Conservation (phyloP, 2,329 filamentous ascomycete genomes). For the Triangularia verruculosa region DNA sequence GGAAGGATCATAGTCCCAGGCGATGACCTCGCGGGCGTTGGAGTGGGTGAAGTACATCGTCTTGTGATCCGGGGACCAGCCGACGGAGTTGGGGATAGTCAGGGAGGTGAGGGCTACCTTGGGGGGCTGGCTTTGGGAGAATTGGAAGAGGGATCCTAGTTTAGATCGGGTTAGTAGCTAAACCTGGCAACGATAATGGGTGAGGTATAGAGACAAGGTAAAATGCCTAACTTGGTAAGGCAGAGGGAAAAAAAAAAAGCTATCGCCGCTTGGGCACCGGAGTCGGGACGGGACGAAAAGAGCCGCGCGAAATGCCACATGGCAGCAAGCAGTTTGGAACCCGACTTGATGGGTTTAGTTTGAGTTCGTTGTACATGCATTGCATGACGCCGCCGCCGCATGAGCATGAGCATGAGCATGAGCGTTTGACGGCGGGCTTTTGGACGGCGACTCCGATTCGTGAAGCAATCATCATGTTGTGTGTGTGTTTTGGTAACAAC, state of each 20-base stretch:
- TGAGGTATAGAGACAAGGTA: background rate
- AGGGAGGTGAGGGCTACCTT: slow-evolving; percentile 60
- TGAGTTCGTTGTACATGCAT: background rate
- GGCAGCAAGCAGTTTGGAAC: background rate
- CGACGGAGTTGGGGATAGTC: slow-evolving; percentile 80
- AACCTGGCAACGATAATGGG: too few relatives aligned
- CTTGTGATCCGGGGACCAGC: slow-evolving; percentile 70
- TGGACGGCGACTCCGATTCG: background rate
- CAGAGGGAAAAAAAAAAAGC: background rate
- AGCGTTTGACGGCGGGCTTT: too few relatives aligned
- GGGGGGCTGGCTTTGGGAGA: slow-evolving; percentile 60
- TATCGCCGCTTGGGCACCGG: background rate
- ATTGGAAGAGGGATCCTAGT: slow-evolving; percentile 69
- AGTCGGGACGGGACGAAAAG: background rate
- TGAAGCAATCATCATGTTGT: background rate
- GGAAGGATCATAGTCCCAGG: slow-evolving; percentile 65
- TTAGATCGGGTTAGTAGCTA: background rate
- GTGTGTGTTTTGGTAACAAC: background rate
- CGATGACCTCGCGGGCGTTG: slow-evolving; percentile 64
- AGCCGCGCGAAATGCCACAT: background rate
- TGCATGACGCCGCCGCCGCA: background rate
- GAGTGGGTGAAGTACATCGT: slow-evolving; percentile 85
- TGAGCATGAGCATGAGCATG: too few relatives aligned
- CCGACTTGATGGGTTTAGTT: background rate
- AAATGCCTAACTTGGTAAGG: background rate